Conservation (phyloP, 2,329 filamentous ascomycete genomes). For the Arthrobotrys entomopaga region DNA sequence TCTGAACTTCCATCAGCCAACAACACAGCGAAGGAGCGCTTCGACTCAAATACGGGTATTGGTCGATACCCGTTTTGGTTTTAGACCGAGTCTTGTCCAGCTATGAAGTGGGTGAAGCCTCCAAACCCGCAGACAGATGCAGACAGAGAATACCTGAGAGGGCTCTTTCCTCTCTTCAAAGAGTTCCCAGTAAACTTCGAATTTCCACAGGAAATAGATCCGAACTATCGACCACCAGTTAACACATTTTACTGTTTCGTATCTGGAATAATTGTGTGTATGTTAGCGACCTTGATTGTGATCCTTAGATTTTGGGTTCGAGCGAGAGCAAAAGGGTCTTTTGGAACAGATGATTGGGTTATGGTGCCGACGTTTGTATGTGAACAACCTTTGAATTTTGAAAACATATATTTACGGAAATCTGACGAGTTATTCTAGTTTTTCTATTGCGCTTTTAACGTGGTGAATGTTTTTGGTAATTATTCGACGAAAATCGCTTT, state of each 20-base stretch:
- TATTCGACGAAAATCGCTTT: neutral
- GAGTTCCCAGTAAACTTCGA: constrained; percentile 31
- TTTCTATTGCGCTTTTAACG: constrained; percentile 34
- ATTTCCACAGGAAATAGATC: constrained; percentile 30
- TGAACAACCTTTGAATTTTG: neutral
- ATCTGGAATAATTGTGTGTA: constrained; percentile 31
- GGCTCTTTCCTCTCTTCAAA: constrained; percentile 34
- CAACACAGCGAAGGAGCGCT: too few species aligned
- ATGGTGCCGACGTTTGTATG: constrained; percentile 50
- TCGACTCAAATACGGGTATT: too few species aligned
- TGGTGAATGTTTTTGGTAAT: constrained; percentile 33
- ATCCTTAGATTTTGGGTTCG: constrained; percentile 33
- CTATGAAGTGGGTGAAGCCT: constrained; percentile 40
- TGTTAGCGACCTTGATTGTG: constrained; percentile 29
- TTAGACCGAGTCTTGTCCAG: neutral
- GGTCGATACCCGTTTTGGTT: too few species aligned
- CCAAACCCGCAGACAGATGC: constrained; percentile 46
- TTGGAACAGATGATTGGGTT: constrained; percentile 45
- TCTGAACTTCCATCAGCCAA: too few species aligned
- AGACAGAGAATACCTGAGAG: constrained; percentile 37
- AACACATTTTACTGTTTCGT: constrained; percentile 49
- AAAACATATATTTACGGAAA: neutral
- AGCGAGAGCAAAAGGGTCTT: constrained; percentile 25
- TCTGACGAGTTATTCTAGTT: constrained; percentile 3
- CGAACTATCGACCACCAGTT: constrained; percentile 27